Conservation (phyloP, 305 asterid genomes). For the Plantago coronopus region DNA sequence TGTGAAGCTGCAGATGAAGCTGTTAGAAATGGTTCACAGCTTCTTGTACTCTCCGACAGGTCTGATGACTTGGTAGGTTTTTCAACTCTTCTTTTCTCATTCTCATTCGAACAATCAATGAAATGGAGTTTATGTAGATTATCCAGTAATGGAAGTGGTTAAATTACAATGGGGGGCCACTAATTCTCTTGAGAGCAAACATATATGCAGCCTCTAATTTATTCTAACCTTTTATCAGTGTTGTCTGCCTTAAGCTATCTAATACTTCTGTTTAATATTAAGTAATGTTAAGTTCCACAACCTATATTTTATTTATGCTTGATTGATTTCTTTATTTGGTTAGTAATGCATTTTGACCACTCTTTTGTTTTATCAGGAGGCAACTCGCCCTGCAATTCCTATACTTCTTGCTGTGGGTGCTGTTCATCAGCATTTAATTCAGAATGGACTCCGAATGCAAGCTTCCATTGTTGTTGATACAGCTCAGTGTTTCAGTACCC, state of each 20-base stretch:
- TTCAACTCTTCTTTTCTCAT: background rate
- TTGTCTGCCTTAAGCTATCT: too few relatives aligned
- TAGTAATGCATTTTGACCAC: slow-evolving; percentile 81
- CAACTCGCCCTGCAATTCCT: slow-evolving; percentile 92
- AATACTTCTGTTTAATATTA: too few relatives aligned
- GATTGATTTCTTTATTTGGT: slow-evolving; percentile 38
- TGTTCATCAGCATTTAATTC: slow-evolving; percentile 95
- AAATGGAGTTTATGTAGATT: too few relatives aligned
- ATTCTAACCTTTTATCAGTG: too few relatives aligned
- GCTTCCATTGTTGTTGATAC: slow-evolving; percentile 98
- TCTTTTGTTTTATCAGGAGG: slow-evolving; percentile 49
- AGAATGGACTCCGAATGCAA: slow-evolving; percentile 92
- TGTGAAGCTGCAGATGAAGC: slow-evolving; percentile 99
- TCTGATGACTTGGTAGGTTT: slow-evolving; percentile 80
- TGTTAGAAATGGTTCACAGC: slow-evolving; percentile 94
- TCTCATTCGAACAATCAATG: too few relatives aligned
- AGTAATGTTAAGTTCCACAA: too few relatives aligned
- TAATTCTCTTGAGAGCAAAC: too few relatives aligned
- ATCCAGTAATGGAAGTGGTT: too few relatives aligned
- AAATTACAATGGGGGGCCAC: too few relatives aligned
- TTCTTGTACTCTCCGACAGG: slow-evolving; percentile 95
- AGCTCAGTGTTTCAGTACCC: slow-evolving; percentile 99
- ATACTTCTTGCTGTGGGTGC: slow-evolving; percentile 97
- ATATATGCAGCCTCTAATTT: too few relatives aligned
- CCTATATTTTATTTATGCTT: too few relatives aligned